Conservation (phyloP, 371 early-diverging fungal species). For the Parasitella parasitica region DNA sequence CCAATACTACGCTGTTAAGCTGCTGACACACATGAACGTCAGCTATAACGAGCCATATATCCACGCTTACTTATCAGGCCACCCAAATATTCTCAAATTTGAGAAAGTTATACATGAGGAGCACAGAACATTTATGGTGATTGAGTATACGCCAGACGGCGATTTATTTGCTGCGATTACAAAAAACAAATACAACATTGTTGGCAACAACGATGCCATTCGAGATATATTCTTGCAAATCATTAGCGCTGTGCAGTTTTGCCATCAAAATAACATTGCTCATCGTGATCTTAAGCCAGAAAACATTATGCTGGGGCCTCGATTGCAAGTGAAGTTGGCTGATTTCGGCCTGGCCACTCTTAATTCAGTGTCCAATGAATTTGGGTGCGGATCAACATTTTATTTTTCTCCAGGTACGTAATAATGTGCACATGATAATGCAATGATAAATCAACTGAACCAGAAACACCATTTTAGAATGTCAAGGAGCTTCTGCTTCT, state of each 20-base stretch:
- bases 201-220: slow-evolving; percentile 64
- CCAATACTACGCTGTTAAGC: slow-evolving; percentile 62
- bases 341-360: slow-evolving; percentile 81
- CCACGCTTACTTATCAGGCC: slow-evolving; percentile 61
- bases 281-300: slow-evolving; percentile 95
- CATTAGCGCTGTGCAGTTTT: slow-evolving; percentile 76
- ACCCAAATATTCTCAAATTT: slow-evolving; percentile 69
- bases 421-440: neutral
- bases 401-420: slow-evolving; percentile 86
- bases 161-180: slow-evolving; percentile 75
- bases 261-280: slow-evolving; percentile 75
- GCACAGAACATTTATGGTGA: slow-evolving; percentile 69
- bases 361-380: slow-evolving; percentile 65
- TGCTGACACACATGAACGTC: slow-evolving; percentile 47
- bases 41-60: slow-evolving; percentile 51
- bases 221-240: slow-evolving; percentile 80
- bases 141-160: slow-evolving; percentile 76
- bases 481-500: slow-evolving; percentile 57
- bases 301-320: slow-evolving; percentile 73
- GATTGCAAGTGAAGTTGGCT: slow-evolving; percentile 60
- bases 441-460: neutral
- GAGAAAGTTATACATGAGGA: slow-evolving; percentile 70
- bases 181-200: slow-evolving; percentile 44
- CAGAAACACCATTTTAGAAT: slow-evolving; percentile 52
- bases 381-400: slow-evolving; percentile 83